Conservation (phyloP, 2,329 filamentous ascomycete species). For the Zymoseptoria passerinii region DNA sequence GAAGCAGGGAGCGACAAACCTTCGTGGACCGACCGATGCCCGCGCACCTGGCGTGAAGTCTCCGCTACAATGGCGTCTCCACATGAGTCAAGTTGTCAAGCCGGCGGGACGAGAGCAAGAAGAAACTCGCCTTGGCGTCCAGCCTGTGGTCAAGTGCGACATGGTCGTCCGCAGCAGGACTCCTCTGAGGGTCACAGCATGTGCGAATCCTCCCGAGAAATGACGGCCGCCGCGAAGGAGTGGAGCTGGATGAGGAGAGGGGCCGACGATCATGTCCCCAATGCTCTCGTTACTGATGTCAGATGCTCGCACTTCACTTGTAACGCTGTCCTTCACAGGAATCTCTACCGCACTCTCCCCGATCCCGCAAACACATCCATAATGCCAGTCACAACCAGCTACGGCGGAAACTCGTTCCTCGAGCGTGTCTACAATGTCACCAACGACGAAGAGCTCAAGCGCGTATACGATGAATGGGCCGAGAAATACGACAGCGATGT, state of each 20-base stretch:
- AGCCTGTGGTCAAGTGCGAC: no score
- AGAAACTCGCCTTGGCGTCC: neutral
- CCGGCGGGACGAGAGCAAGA: neutral
- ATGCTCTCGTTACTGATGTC: neutral
- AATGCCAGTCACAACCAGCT: conserved; percentile 7
- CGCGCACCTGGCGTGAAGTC: neutral
- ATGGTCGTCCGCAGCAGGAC: no score
- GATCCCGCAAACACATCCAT: neutral
- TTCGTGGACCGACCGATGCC: no score
- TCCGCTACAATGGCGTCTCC: neutral
- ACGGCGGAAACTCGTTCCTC: conserved; percentile 21
- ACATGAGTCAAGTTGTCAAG: neutral
- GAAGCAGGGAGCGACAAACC: neutral
- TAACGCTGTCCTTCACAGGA: neutral
- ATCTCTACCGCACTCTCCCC: neutral
- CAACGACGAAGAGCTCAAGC: conserved; percentile 31
- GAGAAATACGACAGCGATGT: conserved; percentile 37
- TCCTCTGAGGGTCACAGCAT: neutral
- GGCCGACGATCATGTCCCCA: neutral
- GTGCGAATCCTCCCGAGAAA: neutral
- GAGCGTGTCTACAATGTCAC: conserved; percentile 32
- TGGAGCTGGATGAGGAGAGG: neutral
- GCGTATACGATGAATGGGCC: conserved; percentile 41
- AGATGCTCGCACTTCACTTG: neutral
- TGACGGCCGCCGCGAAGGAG: neutral